Percentiles rank a stretch among this genome's conserved stretches.
These are phyloP conservation scores for Solanum infundibuliforme DNA, from an alignment of 257 asterid species.

Conservation along the genomic window DNA sequence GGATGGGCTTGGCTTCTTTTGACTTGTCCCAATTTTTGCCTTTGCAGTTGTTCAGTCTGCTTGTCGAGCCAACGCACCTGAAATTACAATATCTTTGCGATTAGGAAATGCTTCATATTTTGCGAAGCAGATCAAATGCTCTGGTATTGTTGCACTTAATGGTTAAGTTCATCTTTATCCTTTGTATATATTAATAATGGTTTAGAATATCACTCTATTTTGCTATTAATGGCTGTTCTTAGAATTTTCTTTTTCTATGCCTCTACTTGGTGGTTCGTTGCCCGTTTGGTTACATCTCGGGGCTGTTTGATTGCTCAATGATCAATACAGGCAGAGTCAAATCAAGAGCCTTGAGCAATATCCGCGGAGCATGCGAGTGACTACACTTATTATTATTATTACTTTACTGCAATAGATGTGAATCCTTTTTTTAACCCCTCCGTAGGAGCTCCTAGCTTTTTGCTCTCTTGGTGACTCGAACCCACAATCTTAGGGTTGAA, in stretches of 20 bases:
- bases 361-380: not conserved
- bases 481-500: too few species aligned
- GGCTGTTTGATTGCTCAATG: not conserved
- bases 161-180: not conserved
- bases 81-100: not conserved
- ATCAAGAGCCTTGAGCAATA: not conserved
- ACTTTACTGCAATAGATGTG: not conserved
- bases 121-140: constrained; percentile 2
- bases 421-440: not conserved
- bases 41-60: not conserved
- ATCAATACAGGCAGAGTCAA: not conserved
- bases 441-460: not conserved
- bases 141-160: not conserved
- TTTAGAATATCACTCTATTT: not conserved
- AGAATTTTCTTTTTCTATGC: not conserved
- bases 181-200: not conserved
- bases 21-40: not conserved
- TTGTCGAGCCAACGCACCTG: not conserved
- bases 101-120: not conserved
- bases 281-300: not conserved
- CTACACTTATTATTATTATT: not conserved
- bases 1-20: not conserved
- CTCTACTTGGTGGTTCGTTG: not conserved
- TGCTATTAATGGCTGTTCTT: not conserved
- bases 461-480: not conserved